Evolutionary conservation across 257 asterid species (phyloP), one percentile per base, ranked within the genome.

Genomic region (Jaltomata sinuosa): DNA sequence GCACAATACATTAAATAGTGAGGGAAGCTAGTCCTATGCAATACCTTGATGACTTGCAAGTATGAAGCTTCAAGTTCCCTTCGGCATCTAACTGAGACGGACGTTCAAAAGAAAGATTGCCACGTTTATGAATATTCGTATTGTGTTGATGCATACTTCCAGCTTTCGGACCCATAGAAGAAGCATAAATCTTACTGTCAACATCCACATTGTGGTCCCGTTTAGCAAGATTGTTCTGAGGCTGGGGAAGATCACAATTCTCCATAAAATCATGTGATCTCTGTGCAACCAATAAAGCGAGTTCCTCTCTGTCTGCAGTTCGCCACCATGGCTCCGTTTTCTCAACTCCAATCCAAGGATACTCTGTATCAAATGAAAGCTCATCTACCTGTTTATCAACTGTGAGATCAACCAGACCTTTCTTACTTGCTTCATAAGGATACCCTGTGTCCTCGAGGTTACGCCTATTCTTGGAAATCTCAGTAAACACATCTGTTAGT

Each of bases 161-260:
- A 9, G 77, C 16, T 61, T 85, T 90, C 18, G 52, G 65, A 82
- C 83, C 88, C 14, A 71, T 45, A 14, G 88, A 82, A 12, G 90
- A 79, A 55, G 77, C 15, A 54, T 40, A 83, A 81, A 52, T 54
- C 69, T 84, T 85, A 22, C 86, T 83, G 47, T 32, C 87, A 79
- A 86, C 82, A 76, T 62, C 77, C 84, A 77, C 80, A 86, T 86
- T 52, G 32, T 40, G 68, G 50, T 90, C 92, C 86, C 89, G 90
- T 89, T 92, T 87, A 65, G 83, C 84, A 83, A 34, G 69, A 40
- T 88, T 64, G 31, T 79, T 88, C 88, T 85, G 96, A 87, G 97
- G 97, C 83, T 82, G 87, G 76, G 98, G 98, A 90, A 94, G 97
- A 90, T 96, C 99, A 88, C 97, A 92, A 72, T 92, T 96, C 88